phyloP scores from a whole-genome alignment of 1,284 basidiomycete genomes.

The Ustilago esculenta region DNA sequence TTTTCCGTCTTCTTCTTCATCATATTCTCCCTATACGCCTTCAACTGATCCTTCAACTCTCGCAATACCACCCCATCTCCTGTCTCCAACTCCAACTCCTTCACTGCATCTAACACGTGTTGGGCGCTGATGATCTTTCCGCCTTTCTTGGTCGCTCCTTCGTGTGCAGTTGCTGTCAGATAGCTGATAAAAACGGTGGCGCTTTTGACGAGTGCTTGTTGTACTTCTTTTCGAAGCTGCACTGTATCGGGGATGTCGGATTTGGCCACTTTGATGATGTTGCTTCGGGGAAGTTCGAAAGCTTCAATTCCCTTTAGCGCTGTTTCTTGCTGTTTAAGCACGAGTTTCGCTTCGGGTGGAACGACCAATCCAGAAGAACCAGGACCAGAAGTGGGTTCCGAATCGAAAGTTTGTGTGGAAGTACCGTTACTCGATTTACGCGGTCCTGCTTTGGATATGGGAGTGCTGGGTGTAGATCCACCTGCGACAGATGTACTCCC shows the following conservation, averaged over 20 bases:
- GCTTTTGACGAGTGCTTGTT: constrained; percentile 80
- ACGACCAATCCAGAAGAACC: constrained; percentile 5
- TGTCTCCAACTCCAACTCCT: constrained; percentile 77
- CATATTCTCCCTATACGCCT: constrained; percentile 57
- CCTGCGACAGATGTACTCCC: constrained; percentile 1
- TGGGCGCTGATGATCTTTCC: constrained; percentile 87
- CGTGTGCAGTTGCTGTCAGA: constrained; percentile 78
- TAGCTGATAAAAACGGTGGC: constrained; percentile 92
- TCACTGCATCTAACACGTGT: constrained; percentile 86
- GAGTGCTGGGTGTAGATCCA: constrained; percentile 10
- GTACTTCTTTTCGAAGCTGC: constrained; percentile 86
- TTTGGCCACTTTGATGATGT: constrained; percentile 84
- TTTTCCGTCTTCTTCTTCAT: constrained; percentile 8
- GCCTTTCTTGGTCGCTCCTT: constrained; percentile 81
- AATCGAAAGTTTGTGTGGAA: too few species aligned
- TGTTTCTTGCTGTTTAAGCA: constrained; percentile 27
- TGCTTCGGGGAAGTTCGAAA: constrained; percentile 82
- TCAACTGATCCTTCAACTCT: constrained; percentile 77
- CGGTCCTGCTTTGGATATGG: background rate
- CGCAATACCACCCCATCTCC: constrained; percentile 74
- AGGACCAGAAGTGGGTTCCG: background rate
- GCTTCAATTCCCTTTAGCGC: constrained; percentile 73
- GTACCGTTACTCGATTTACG: too few species aligned
- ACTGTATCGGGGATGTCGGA: constrained; percentile 78
- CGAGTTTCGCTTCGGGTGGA: constrained; percentile 5